Percentiles rank a stretch among this genome's conserved stretches.
These are phyloP conservation scores for Dimargaris cristalligena DNA, from an alignment of 192 early-diverging fungal species.

Conservation along the genomic window DNA sequence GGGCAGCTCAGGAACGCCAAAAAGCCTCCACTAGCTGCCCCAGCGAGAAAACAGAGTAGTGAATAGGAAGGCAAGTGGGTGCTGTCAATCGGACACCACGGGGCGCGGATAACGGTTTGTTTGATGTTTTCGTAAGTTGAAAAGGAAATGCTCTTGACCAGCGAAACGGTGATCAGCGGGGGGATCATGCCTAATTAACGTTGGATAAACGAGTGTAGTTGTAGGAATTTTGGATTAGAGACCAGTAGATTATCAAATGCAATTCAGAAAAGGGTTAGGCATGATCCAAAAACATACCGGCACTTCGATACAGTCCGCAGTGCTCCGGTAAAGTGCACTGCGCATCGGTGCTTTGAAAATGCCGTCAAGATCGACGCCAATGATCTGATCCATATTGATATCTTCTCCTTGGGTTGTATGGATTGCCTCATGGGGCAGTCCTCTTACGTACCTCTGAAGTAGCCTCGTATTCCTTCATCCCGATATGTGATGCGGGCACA, in stretches of 20 bases:
- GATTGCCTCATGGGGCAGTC: too few relatives aligned
- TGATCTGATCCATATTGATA: not conserved
- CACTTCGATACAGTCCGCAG: not conserved
- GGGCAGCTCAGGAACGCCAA: conserved; percentile 57
- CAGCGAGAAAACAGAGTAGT: conserved; percentile 31
- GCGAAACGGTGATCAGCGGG: conserved; percentile 62
- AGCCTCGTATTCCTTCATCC: conserved; percentile 68
- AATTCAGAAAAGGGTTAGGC: not conserved
- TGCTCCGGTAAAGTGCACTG: not conserved
- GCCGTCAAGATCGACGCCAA: too few relatives aligned
- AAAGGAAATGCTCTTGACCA: conserved; percentile 81
- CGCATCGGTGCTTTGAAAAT: not conserved
- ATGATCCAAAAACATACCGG: not conserved
- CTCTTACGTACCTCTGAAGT: conserved; percentile 68
- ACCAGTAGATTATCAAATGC: not conserved
- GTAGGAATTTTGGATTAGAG: conserved; percentile 9
- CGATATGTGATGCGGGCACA: conserved; percentile 62
- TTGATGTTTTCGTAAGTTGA: conserved; percentile 70
- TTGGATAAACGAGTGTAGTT: not conserved
- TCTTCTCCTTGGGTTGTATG: not conserved
- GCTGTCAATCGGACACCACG: conserved; percentile 14
- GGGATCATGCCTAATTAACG: conserved; percentile 47
- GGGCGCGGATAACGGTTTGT: conserved; percentile 25
- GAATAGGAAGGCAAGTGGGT: conserved; percentile 24
- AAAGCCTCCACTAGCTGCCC: conserved; percentile 40